Conservation (phyloP, 176 grass and related monocot genomes). For the Stipa capillata region DNA sequence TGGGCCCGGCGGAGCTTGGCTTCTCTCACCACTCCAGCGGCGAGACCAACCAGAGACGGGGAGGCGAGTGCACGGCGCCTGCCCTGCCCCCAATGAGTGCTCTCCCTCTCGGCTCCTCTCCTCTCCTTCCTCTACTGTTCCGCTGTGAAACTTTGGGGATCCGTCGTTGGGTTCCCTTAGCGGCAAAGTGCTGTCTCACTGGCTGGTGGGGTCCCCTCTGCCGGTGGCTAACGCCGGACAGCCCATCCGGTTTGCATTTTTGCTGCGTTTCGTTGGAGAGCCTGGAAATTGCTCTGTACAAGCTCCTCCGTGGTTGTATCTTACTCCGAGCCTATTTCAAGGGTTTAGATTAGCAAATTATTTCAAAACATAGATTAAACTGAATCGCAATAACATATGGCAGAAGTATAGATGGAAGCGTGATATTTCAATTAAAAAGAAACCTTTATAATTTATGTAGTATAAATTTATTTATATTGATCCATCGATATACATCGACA, state of each 20-base stretch:
- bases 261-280: not conserved
- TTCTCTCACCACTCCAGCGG: not conserved
- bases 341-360: no score
- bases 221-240: not conserved
- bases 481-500: not conserved
- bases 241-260: not conserved
- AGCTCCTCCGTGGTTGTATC: no score
- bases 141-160: not conserved
- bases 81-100: not conserved
- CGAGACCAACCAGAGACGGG: conserved; percentile 6
- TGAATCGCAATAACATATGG: not conserved
- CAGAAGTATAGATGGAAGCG: not conserved
- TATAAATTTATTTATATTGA: not conserved
- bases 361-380: not conserved
- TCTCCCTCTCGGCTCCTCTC: not conserved
- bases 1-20: conserved; percentile 11
- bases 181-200: not conserved
- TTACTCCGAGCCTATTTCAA: no score
- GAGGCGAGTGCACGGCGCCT: conserved; percentile 24
- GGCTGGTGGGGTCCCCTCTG: not conserved
- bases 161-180: conserved; percentile 23
- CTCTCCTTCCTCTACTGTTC: not conserved
- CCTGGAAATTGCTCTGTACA: not conserved
- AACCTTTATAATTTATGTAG: not conserved
- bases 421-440: not conserved